Evolutionary conservation across 768 basidiomycete genomes (phyloP).

Genomic region (Pisolithus microcarpus): DNA sequence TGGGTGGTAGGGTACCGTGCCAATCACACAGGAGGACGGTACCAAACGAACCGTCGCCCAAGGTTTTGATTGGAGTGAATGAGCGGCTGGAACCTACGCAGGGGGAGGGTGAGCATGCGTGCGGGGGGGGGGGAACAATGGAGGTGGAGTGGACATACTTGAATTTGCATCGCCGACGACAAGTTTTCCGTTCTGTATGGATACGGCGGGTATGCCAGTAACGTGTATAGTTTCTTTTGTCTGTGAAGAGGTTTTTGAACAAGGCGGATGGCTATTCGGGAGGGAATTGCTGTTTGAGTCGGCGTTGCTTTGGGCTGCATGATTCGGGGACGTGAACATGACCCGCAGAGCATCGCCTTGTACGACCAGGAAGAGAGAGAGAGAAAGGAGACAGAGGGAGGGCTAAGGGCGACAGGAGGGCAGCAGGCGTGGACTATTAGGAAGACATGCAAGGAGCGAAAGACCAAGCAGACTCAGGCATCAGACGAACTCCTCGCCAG

Average conservation of each 20-base stretch:
- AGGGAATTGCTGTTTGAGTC: conserved; percentile 11
- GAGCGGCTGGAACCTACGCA: conserved; percentile 70
- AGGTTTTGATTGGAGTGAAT: conserved; percentile 91
- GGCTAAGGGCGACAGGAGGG: background rate
- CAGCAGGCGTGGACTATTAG: background rate
- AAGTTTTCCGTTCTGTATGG: conserved; percentile 61
- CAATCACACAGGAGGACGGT: conserved; percentile 99
- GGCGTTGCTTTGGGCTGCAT: conserved; percentile 22
- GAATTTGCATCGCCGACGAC: conserved; percentile 65
- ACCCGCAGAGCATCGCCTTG: conserved; percentile 29
- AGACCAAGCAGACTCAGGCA: conserved; percentile 4
- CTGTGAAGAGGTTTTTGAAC: conserved; percentile 8
- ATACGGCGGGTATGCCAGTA: conserved; percentile 68
- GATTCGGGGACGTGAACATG: conserved; percentile 27
- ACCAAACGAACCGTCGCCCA: conserved; percentile 98
- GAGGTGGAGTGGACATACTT: conserved; percentile 45
- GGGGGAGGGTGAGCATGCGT: conserved; percentile 8
- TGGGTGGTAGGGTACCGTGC: conserved; percentile 91
- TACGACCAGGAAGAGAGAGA: conserved; percentile 7
- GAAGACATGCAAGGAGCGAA: conserved; percentile 16
- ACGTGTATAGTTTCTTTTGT: conserved; percentile 60
- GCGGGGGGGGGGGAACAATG: background rate
- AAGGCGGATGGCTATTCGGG: conserved; percentile 21
- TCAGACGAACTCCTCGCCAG: conserved; percentile 2
- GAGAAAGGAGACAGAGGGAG: conserved; percentile 3